Evolutionary conservation across 2,329 filamentous ascomycete genomes (phyloP), one percentile per base, ranked within the genome.

Genomic region (Coniochaeta sp.): DNA sequence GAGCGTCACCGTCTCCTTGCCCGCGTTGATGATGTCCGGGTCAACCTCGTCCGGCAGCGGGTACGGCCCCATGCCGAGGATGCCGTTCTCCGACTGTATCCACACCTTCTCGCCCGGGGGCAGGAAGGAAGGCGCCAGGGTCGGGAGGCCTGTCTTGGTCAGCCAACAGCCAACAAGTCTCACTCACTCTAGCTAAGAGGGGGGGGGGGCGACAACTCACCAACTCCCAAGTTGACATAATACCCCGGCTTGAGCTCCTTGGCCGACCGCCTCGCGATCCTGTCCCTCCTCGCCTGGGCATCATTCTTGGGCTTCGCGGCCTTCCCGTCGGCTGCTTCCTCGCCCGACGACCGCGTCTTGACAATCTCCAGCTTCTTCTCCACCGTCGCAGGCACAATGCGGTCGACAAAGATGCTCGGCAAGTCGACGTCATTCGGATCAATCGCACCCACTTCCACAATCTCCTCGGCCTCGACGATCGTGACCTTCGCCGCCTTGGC

Each of bases 21-120:
- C 90, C 0, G 91, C 91, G 67, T 95, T 96, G 76, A 95, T 88
- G 63, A 93, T 85, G 66, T 93, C 90, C 12, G 89, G 77, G 70
- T 95, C 91, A 56, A 91, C 83, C 63, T 89, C 79, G 1, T 85
- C 86, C 63, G 86, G 82, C 1, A 84, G 86, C 0, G 91, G 90
- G 72, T 95, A 93, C 0, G 89, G 83, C 0, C 91, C 90, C 79
- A 96, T 91, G 50, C 91, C 91, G 1, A 96, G 73, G 60, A 96
- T 89, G 12, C 91, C 91, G 72, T 96, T 96, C 76, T 96, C 91
- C 0, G 88, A 91, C 72, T 96, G 91, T 50, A 96, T 82, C 84
- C 90, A 91, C 32, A 96, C 91, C 62, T 88, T 85, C 17, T 85
- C 81, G 57, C 82, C 83, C 0, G 82, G 72, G 1, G 89, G 85